These are phyloP conservation scores for Theileria annulata DNA, from an alignment of 169 alveolate species.

Conservation along the genomic window DNA sequence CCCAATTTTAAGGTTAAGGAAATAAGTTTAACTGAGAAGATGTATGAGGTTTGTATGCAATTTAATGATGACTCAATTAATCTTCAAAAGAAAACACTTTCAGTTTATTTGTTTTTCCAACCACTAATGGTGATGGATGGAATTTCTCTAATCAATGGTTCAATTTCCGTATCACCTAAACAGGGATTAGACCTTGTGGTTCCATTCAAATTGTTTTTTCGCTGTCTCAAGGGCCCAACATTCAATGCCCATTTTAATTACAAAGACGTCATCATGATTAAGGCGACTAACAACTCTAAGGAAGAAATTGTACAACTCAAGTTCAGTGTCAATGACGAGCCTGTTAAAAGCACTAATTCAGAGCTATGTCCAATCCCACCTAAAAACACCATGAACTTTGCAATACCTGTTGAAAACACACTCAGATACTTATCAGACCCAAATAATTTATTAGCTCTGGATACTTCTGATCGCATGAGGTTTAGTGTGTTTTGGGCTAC, in stretches of 20 bases:
- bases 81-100: not conserved
- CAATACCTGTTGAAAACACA: not conserved
- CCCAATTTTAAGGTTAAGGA: conserved; percentile 19
- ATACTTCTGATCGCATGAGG: not conserved
- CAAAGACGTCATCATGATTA: not conserved
- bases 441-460: not conserved
- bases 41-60: not conserved
- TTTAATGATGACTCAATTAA: not conserved
- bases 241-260: not conserved
- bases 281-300: not conserved
- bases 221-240: not conserved
- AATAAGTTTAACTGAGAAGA: conserved; percentile 8
- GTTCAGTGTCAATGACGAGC: not conserved
- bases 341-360: not conserved
- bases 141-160: not conserved
- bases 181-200: not conserved
- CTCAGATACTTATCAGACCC: not conserved
- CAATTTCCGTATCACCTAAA: not conserved
- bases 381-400: not conserved
- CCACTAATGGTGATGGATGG: not conserved
- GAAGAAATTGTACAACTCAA: not conserved
- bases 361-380: not conserved
- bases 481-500: conserved; percentile 5
- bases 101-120: conserved; percentile 5
- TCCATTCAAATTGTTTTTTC: conserved; percentile 1